Conservation (phyloP, 768 basidiomycete species). For the Suillus ampliporus region DNA sequence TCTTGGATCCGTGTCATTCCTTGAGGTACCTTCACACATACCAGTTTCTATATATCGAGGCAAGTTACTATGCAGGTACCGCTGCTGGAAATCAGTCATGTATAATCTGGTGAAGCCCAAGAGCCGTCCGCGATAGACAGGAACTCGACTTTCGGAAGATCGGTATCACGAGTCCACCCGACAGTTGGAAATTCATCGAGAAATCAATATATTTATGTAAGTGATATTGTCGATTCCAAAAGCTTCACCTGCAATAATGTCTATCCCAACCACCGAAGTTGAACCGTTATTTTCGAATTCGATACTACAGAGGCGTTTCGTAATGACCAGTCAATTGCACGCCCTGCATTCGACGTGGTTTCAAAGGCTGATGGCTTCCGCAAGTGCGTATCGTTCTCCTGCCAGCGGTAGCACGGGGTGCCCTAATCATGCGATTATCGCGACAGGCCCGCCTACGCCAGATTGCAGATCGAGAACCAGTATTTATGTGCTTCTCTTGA, state of each 20-base stretch:
- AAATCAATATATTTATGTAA: not conserved
- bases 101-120: too few species aligned
- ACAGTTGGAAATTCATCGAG: too few species aligned
- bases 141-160: not conserved
- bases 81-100: too few species aligned
- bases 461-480: conserved; percentile 23
- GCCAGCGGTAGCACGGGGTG: not conserved
- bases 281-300: conserved; percentile 28
- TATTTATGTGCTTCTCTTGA: conserved; percentile 21
- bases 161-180: not conserved
- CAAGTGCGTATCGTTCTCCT: conserved; percentile 16
- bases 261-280: conserved; percentile 30
- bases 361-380: conserved; percentile 16
- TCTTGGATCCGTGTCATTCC: too few species aligned
- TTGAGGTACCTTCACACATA: too few species aligned
- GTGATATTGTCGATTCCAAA: not conserved
- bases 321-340: conserved; percentile 4
- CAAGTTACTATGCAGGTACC: too few species aligned
- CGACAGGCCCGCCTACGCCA: conserved; percentile 25
- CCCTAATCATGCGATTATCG: too few species aligned
- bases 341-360: conserved; percentile 15
- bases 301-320: conserved; percentile 19
- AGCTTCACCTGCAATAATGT: conserved; percentile 12
- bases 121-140: not conserved
- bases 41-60: too few species aligned